A percentile compares a stretch with the other conserved stretches of the same genome.
Evolutionary conservation across 257 asterid genomes (phyloP).

Genomic region (Cinchona pubescens): DNA sequence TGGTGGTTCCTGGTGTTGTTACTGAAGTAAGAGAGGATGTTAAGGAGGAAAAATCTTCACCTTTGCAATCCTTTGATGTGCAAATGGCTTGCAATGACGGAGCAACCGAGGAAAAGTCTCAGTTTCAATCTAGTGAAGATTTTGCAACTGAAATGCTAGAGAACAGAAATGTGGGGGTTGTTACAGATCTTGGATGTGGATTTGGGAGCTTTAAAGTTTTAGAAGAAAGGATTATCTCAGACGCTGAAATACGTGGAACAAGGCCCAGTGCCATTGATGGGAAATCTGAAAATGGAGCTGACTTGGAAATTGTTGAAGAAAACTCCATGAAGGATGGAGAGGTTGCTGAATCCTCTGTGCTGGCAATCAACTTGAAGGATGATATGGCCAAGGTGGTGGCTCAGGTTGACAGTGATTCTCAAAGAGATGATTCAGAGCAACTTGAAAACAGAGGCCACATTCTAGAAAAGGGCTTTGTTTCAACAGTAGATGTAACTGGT

Average conservation of each 20-base stretch:
- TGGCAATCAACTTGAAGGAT: slow-evolving; percentile 2
- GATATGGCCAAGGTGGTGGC: not conserved
- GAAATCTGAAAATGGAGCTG: not conserved
- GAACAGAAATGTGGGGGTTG: slow-evolving; percentile 7
- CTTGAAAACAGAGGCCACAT: not conserved
- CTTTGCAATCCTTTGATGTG: slow-evolving; percentile 6
- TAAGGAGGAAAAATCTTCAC: slow-evolving; percentile 17
- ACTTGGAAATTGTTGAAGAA: slow-evolving; percentile 8
- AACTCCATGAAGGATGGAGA: slow-evolving; percentile 11
- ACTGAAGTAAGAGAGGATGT: not conserved
- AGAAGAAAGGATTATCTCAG: slow-evolving; percentile 7
- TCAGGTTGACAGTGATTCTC: slow-evolving; percentile 6
- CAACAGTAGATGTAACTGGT: not conserved
- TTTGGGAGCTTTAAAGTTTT: not conserved
- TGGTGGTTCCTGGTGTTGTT: not conserved
- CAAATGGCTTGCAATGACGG: slow-evolving; percentile 1
- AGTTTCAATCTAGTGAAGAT: slow-evolving; percentile 11
- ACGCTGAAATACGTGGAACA: slow-evolving; percentile 19
- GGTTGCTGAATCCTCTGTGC: slow-evolving; percentile 8
- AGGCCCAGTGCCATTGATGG: not conserved
- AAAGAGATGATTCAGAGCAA: not conserved
- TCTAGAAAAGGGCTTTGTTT: not conserved
- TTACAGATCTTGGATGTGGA: not conserved
- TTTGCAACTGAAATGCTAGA: slow-evolving; percentile 10
- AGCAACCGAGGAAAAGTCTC: slow-evolving; percentile 3